phyloP scores from a whole-genome alignment of 1,139 yeast species.

The Taphrina wiesneri region DNA sequence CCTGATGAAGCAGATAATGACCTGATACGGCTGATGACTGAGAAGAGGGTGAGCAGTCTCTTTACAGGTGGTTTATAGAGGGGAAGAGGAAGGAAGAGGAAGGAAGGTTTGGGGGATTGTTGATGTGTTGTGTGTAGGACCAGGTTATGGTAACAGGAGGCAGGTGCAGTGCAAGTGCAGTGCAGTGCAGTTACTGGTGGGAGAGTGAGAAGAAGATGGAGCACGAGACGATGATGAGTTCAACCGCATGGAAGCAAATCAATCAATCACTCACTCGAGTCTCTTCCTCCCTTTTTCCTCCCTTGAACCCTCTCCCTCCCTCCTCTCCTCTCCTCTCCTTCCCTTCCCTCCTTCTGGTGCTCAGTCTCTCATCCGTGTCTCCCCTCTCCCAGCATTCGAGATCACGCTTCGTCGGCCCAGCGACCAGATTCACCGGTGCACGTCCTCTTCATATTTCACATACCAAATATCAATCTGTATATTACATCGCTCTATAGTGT shows the following conservation, averaged over 20 bases:
- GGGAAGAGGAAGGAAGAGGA: background rate
- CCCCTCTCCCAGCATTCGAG: background rate
- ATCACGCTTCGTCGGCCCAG: no score
- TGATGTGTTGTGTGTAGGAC: background rate
- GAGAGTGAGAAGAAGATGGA: background rate
- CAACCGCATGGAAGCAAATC: background rate
- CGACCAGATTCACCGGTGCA: no score
- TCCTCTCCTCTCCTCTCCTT: background rate
- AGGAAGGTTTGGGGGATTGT: background rate
- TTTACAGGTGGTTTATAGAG: no score
- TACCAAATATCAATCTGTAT: no score
- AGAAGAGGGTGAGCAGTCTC: no score
- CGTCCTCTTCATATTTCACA: no score
- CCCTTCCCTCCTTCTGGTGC: background rate
- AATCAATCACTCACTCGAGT: background rate
- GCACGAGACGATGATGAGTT: background rate
- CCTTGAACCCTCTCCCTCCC: background rate
- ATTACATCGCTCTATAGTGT: no score
- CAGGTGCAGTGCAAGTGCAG: no score
- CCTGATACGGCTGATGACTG: no score
- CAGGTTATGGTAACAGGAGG: background rate
- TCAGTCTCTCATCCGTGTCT: background rate
- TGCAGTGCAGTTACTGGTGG: background rate
- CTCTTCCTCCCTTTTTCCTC: background rate
- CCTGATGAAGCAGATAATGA: no score